phyloP scores from a whole-genome alignment of 257 asterid species.

The Mitragyna speciosa region DNA sequence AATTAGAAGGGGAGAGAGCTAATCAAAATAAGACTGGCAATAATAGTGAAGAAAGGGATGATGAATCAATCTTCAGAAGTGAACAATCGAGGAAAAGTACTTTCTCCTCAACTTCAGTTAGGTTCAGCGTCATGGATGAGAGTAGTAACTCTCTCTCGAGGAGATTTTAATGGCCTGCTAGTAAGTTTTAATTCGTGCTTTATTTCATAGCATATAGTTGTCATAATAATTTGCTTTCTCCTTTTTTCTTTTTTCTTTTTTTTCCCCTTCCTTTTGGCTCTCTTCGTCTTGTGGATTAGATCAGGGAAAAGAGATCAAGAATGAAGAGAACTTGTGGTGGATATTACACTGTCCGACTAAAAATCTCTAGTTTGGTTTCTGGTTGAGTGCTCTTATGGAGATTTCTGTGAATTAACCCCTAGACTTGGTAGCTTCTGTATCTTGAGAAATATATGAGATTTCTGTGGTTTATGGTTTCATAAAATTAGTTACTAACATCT shows the following conservation, averaged over 20 bases:
- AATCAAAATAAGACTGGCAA: conserved; percentile 9
- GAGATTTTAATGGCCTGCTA: conserved; percentile 6
- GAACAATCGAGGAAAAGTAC: conserved; percentile 9
- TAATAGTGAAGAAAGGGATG: conserved; percentile 5
- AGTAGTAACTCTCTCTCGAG: conserved; percentile 9
- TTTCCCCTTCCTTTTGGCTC: not conserved
- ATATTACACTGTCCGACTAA: not conserved
- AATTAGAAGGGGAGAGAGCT: conserved; percentile 28
- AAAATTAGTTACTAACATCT: not conserved
- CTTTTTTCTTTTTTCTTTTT: too few relatives aligned
- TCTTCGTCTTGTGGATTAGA: not conserved
- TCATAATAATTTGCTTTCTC: not conserved
- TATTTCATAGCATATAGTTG: not conserved
- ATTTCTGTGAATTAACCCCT: not conserved
- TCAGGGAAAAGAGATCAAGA: not conserved
- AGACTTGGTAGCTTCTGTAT: not conserved
- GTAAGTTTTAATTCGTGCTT: not conserved
- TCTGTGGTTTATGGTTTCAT: not conserved
- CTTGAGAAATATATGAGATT: not conserved
- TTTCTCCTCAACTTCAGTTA: not conserved
- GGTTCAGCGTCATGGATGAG: conserved; percentile 20
- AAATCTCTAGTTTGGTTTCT: not conserved
- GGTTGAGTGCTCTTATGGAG: conserved; percentile 4
- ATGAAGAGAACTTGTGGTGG: not conserved
- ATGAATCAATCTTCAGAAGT: conserved; percentile 5